phyloP scores from a whole-genome alignment of 2,329 filamentous ascomycete genomes.

The Eutypella sp. region DNA sequence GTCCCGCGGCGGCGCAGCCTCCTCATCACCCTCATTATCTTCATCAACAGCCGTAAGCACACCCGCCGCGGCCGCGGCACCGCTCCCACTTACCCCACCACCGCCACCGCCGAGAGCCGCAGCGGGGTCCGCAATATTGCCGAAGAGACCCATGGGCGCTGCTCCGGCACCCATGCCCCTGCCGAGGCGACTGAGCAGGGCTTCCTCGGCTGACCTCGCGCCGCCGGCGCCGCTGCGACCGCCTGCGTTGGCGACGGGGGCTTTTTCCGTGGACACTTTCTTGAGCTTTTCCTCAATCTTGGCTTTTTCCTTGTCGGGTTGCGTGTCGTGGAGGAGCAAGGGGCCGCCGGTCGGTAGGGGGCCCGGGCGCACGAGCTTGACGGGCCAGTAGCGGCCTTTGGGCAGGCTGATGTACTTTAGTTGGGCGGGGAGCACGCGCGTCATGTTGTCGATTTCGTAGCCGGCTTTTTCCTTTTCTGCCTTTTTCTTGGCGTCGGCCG shows the following conservation, averaged over 20 bases:
- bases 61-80: constrained; percentile 69
- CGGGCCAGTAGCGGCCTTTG: constrained; percentile 84
- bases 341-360: constrained; percentile 83
- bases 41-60: constrained; percentile 87
- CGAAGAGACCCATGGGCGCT: too few relatives aligned
- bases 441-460: constrained; percentile 96
- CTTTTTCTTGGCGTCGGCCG: constrained; percentile 74
- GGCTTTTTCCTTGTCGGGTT: constrained; percentile 71
- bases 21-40: constrained; percentile 67
- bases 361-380: constrained; percentile 47
- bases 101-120: constrained; percentile 16
- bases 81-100: constrained; percentile 28
- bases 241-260: constrained; percentile 44
- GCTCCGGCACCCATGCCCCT: too few relatives aligned
- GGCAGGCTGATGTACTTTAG: constrained; percentile 95
- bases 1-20: constrained; percentile 63
- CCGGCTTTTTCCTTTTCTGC: constrained; percentile 93
- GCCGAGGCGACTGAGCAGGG: constrained; percentile 21
- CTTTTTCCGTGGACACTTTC: constrained; percentile 64
- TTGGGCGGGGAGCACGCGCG: constrained; percentile 83
- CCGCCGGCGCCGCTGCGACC: constrained; percentile 16
- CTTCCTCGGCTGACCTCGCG: constrained; percentile 30
- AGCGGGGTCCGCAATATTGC: constrained; percentile 11
- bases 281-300: constrained; percentile 90
- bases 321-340: constrained; percentile 81